These are phyloP conservation scores for Exophiala calicioides DNA, from an alignment of 2,329 filamentous ascomycete species.

Conservation along the genomic window DNA sequence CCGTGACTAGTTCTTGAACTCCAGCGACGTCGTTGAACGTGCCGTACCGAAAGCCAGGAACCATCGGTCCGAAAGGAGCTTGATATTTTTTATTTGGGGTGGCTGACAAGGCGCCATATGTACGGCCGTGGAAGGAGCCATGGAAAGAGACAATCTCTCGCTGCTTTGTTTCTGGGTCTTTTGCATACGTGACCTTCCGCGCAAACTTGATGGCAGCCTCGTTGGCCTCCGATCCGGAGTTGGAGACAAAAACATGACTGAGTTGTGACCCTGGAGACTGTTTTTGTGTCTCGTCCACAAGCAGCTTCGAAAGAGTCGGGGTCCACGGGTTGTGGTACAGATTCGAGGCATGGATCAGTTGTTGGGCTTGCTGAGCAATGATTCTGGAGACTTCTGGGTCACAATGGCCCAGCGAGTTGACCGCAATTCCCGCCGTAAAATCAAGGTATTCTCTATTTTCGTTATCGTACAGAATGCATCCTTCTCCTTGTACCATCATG, in stretches of 20 bases:
- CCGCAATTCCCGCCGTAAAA: slow-evolving; percentile 93
- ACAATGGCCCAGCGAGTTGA: slow-evolving; percentile 88
- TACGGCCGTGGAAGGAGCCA: slow-evolving; percentile 92
- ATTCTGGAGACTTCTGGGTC: slow-evolving; percentile 76
- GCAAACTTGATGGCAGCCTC: slow-evolving; percentile 98
- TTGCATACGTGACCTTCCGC: slow-evolving; percentile 79
- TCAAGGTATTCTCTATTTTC: slow-evolving; percentile 90
- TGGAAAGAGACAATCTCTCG: slow-evolving; percentile 86
- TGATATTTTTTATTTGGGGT: slow-evolving; percentile 99
- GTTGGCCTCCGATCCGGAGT: slow-evolving; percentile 95
- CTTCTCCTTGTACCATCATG: slow-evolving; percentile 84
- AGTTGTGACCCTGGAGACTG: slow-evolving; percentile 53
- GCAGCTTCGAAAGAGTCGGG: slow-evolving; percentile 78
- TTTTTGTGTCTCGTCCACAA: slow-evolving; percentile 77
- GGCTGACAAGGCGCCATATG: slow-evolving; percentile 92
- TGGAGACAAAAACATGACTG: slow-evolving; percentile 84
- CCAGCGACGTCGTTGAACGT: slow-evolving; percentile 77
- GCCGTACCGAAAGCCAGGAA: slow-evolving; percentile 88
- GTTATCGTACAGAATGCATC: slow-evolving; percentile 85
- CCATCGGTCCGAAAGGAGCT: slow-evolving; percentile 89
- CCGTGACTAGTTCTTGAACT: slow-evolving; percentile 73
- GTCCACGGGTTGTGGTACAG: slow-evolving; percentile 98
- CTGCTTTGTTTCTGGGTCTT: slow-evolving; percentile 72
- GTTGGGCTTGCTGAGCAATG: slow-evolving; percentile 75
- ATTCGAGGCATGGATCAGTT: slow-evolving; percentile 88